A percentile compares a stretch with the other conserved stretches of the same genome.
Conservation (phyloP, 495 filamentous ascomycete species). For the Annulohypoxylon bovei region DNA sequence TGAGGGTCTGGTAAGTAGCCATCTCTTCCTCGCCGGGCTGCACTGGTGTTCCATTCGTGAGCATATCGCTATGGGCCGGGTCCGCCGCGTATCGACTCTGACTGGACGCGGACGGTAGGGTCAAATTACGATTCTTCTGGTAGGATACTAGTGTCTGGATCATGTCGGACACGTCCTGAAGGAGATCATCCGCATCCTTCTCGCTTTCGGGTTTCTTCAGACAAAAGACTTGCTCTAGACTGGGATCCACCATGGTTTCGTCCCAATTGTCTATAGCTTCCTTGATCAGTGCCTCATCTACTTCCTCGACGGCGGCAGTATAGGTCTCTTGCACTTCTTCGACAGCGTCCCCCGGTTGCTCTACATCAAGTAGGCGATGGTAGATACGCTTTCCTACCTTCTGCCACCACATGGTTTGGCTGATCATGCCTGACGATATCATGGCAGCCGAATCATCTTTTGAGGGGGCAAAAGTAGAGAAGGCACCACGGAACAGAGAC, state of each 20-base stretch:
- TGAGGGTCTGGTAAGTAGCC: conserved; percentile 77
- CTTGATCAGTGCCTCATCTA: conserved; percentile 59
- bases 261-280: conserved; percentile 60
- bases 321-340: conserved; percentile 51
- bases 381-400: conserved; percentile 71
- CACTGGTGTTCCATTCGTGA: conserved; percentile 57
- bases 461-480: conserved; percentile 87
- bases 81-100: conserved; percentile 60
- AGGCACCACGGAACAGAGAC: conserved; percentile 80
- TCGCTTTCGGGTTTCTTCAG: conserved; percentile 60
- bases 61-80: conserved; percentile 61
- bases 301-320: conserved; percentile 43
- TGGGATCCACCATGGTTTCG: conserved; percentile 60
- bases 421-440: conserved; percentile 73
- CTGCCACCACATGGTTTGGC: conserved; percentile 84
- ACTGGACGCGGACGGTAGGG: conserved; percentile 57
- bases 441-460: conserved; percentile 82
- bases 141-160: conserved; percentile 87
- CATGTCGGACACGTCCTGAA: conserved; percentile 82
- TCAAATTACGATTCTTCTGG: conserved; percentile 82
- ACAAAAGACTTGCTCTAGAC: conserved; percentile 59
- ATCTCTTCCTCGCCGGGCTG: conserved; percentile 71
- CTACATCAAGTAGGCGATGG: conserved; percentile 54
- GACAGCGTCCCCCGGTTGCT: conserved; percentile 52
- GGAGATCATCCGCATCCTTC: conserved; percentile 75